phyloP scores from a whole-genome alignment of 495 filamentous ascomycete genomes.

The Neurospora sp. region DNA sequence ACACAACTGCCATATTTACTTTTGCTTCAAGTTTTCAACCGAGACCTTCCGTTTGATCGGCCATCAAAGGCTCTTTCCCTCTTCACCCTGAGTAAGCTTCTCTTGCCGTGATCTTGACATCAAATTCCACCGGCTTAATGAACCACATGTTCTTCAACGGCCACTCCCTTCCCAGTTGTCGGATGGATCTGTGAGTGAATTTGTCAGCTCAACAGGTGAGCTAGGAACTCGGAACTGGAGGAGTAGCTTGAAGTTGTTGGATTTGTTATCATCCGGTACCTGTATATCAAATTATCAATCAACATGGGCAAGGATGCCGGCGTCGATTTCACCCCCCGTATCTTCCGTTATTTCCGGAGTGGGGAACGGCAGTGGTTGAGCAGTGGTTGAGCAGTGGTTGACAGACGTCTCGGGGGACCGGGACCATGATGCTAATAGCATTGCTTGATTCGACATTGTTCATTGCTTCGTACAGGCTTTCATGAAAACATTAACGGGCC shows the following conservation, averaged over 20 bases:
- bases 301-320: not conserved
- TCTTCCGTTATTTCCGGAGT: not conserved
- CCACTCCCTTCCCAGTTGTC: not conserved
- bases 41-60: not conserved
- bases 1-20: not conserved
- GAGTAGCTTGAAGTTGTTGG: not conserved
- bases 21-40: not conserved
- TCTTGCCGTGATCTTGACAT: not conserved
- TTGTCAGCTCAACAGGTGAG: not conserved
- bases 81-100: not conserved
- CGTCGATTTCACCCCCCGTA: not conserved
- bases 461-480: not conserved
- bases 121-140: not conserved
- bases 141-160: not conserved
- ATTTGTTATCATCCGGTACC: not conserved
- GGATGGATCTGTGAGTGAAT: not conserved
- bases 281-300: not conserved
- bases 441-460: not conserved
- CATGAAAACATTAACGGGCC: not conserved
- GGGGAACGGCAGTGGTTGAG: not conserved
- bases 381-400: not conserved
- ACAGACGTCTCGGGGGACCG: not conserved
- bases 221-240: no score
- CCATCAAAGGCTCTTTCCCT: not conserved
- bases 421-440: not conserved